These are phyloP conservation scores for Mycena epipterygia DNA, from an alignment of 768 basidiomycete genomes.

Conservation along the genomic window DNA sequence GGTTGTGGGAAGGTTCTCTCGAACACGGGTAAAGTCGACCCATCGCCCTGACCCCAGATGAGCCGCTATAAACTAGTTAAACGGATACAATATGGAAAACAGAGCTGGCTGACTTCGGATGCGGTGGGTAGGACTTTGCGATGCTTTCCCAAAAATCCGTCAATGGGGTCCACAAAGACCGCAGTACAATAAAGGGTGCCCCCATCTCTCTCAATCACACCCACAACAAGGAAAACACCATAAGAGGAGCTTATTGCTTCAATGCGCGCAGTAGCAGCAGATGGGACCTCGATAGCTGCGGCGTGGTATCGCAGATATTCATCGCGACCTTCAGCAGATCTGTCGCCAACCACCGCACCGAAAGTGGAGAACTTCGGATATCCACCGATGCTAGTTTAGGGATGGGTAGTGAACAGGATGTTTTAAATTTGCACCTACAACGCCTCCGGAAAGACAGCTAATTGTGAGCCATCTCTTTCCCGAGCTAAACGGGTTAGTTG, in stretches of 20 bases:
- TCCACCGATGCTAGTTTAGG: conserved; percentile 61
- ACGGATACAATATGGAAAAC: background rate
- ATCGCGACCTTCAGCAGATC: conserved; percentile 65
- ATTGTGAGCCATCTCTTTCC: conserved; percentile 59
- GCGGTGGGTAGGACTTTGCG: conserved; percentile 77
- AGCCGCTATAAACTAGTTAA: conserved; percentile 46
- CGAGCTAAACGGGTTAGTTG: conserved; percentile 59
- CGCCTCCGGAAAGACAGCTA: conserved; percentile 71
- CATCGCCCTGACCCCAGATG: conserved; percentile 75
- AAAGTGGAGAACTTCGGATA: conserved; percentile 73
- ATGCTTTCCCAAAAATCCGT: conserved; percentile 71
- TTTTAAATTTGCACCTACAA: conserved; percentile 54
- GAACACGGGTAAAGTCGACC: conserved; percentile 64
- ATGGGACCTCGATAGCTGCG: conserved; percentile 71
- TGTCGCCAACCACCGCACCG: conserved; percentile 63
- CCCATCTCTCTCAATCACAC: conserved; percentile 69
- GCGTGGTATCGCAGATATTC: conserved; percentile 69
- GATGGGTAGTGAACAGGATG: background rate
- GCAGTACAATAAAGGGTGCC: conserved; percentile 75
- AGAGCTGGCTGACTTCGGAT: conserved; percentile 47
- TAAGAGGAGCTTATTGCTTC: conserved; percentile 63
- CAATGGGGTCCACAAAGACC: conserved; percentile 66
- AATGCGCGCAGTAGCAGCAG: conserved; percentile 60
- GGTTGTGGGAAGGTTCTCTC: conserved; percentile 51
- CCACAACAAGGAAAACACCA: conserved; percentile 61